Evolutionary conservation across 371 early-diverging fungal species (phyloP).

Genomic region (Rhizomucor miehei): DNA sequence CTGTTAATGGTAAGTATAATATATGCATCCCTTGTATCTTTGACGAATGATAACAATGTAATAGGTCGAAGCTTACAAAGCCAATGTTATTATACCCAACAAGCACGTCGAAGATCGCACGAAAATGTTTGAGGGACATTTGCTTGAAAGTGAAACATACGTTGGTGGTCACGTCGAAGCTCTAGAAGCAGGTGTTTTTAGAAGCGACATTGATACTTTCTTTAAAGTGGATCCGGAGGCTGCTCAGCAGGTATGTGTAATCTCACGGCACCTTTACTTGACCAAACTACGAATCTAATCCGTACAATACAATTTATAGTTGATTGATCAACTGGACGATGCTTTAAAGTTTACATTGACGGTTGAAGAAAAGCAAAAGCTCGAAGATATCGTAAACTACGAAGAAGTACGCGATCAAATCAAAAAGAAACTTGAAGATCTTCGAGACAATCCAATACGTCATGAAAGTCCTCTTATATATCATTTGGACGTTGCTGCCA

Average conservation of each 20-base stretch:
- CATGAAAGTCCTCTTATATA: conserved; percentile 92
- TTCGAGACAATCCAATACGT: conserved; percentile 75
- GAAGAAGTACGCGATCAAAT: conserved; percentile 62
- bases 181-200: conserved; percentile 97
- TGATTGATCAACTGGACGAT: conserved; percentile 90
- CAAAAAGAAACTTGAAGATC: conserved; percentile 48
- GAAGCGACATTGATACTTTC: conserved; percentile 93
- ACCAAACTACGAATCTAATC: too few species aligned
- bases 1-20: conserved; percentile 84
- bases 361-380: conserved; percentile 71
- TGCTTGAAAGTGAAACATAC: conserved; percentile 96
- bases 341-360: conserved; percentile 87
- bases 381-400: conserved; percentile 76
- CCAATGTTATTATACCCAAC: conserved; percentile 95
- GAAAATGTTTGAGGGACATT: conserved; percentile 87
- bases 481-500: conserved; percentile 99
- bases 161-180: conserved; percentile 99
- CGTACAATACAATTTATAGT: conserved; percentile 30
- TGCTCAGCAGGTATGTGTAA: conserved; percentile 55
- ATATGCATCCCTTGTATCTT: neutral
- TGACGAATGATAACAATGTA: neutral
- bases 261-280: too few species aligned
- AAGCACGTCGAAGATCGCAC: conserved; percentile 81
- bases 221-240: conserved; percentile 83
- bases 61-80: conserved; percentile 89